phyloP scores from a whole-genome alignment of 306 rosid species.

The Mimosa pudica region DNA sequence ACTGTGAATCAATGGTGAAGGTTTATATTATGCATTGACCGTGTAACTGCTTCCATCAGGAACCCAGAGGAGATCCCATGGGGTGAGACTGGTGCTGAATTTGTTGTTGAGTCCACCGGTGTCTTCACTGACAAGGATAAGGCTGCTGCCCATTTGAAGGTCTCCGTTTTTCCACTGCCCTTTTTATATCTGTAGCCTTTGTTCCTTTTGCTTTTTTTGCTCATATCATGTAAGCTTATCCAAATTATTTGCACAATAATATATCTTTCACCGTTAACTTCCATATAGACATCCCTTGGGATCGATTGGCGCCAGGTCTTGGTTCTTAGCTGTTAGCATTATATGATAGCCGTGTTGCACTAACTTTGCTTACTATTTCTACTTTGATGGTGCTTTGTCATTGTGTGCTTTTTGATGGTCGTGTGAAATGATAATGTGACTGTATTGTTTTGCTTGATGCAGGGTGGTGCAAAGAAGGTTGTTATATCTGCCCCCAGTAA shows the following conservation, averaged over 20 bases:
- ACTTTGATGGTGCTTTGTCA: neutral
- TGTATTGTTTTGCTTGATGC: neutral
- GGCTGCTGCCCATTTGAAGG: constrained; percentile 76
- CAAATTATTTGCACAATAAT: neutral
- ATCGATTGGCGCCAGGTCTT: neutral
- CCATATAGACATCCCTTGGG: neutral
- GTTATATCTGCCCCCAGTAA: constrained; percentile 90
- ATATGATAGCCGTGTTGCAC: neutral
- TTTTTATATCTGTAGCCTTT: neutral
- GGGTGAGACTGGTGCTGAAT: constrained; percentile 54
- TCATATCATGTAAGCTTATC: neutral
- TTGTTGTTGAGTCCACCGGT: constrained; percentile 63
- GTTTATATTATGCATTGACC: neutral
- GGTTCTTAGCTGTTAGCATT: neutral
- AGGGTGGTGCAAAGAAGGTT: constrained; percentile 97
- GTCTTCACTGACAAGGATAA: constrained; percentile 64
- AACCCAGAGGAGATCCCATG: constrained; percentile 75
- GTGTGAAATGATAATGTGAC: neutral
- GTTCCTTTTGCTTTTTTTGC: neutral
- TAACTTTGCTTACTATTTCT: neutral
- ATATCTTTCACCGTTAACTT: neutral
- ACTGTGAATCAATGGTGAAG: neutral
- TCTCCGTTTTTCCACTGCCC: neutral
- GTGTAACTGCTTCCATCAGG: constrained; percentile 27
- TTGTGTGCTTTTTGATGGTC: neutral